These are phyloP conservation scores for Rosa persica DNA, from an alignment of 306 rosid genomes.

Conservation along the genomic window DNA sequence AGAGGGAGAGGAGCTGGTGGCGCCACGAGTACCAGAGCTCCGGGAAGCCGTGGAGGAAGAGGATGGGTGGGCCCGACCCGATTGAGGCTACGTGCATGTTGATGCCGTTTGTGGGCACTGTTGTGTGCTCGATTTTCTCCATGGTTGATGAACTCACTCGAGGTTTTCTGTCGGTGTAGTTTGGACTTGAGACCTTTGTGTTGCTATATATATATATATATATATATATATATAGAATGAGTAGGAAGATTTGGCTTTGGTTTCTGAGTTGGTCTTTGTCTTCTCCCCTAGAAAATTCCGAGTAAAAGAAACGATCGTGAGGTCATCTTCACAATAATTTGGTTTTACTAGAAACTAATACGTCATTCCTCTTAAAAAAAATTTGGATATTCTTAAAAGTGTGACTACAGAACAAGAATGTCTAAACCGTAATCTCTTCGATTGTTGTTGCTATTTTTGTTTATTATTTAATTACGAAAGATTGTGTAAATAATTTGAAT, in stretches of 20 bases:
- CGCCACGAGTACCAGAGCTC: constrained; percentile 84
- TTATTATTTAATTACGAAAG: no score
- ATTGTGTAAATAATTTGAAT: no score
- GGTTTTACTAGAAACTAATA: neutral
- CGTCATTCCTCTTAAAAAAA: neutral
- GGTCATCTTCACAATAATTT: neutral
- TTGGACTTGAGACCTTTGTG: neutral
- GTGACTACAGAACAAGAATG: neutral
- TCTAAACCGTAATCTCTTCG: neutral
- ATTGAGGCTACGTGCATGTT: constrained; percentile 68
- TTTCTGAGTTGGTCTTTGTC: neutral
- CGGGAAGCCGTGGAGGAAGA: constrained; percentile 71
- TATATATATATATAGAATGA: neutral
- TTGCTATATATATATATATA: neutral
- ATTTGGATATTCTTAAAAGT: no score
- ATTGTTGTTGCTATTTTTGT: neutral
- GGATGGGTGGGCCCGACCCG: constrained; percentile 58
- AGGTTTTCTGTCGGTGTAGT: neutral
- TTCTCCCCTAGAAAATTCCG: neutral
- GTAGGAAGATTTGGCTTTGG: neutral
- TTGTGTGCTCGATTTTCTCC: constrained; percentile 64
- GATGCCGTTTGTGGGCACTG: constrained; percentile 57
- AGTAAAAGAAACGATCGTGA: neutral
- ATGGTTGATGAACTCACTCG: constrained; percentile 15
- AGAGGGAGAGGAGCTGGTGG: constrained; percentile 62